Conservation (phyloP, 176 grass and related monocot species). For the Aegilops bicornis region DNA sequence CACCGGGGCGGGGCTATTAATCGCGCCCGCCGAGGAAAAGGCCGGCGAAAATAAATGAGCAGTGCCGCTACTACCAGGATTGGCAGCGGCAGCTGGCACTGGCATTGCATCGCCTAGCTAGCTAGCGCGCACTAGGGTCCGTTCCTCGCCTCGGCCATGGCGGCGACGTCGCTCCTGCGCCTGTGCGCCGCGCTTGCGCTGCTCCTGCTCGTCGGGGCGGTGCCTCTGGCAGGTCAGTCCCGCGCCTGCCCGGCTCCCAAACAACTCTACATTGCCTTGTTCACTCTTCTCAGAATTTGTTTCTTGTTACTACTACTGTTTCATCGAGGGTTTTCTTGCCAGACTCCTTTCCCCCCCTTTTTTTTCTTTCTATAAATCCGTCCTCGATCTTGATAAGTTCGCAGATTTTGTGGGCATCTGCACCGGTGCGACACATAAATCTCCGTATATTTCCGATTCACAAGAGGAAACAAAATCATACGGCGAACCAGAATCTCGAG, state of each 20-base stretch:
- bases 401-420: background rate
- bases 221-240: slow-evolving; percentile 20
- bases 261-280: background rate
- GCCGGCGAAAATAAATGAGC: slow-evolving; percentile 18
- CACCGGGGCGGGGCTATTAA: background rate
- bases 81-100: background rate
- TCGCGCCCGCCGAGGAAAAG: background rate
- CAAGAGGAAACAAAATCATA: too few species aligned
- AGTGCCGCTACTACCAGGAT: background rate
- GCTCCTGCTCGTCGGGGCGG: background rate
- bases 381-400: background rate
- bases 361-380: too few species aligned
- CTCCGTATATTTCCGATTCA: background rate
- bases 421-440: background rate
- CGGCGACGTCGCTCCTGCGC: slow-evolving; percentile 6
- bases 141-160: slow-evolving; percentile 13
- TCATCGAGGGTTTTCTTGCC: background rate
- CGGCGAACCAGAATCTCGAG: background rate
- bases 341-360: background rate
- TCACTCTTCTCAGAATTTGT: background rate
- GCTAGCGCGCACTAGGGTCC: background rate
- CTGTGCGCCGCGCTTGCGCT: background rate
- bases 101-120: background rate
- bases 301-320: background rate
- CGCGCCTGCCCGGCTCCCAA: too few species aligned